Conservation (phyloP, 352 stramenopile genomes). For the Pythium grandisporangium region DNA sequence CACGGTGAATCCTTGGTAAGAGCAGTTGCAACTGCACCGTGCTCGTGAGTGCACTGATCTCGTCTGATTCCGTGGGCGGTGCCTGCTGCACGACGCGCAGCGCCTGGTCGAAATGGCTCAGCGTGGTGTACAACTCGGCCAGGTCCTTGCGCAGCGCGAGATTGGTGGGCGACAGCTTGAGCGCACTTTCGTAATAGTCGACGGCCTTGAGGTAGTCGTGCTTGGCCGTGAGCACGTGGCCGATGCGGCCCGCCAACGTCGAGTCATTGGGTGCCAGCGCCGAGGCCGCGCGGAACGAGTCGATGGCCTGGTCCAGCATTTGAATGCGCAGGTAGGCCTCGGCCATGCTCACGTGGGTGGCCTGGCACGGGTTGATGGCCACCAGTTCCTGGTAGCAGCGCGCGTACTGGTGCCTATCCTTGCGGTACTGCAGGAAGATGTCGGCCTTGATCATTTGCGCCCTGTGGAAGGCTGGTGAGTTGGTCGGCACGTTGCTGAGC, state of each 20-base stretch:
- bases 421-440: conserved; percentile 88
- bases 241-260: conserved; percentile 81
- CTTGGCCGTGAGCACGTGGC: conserved; percentile 86
- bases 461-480: conserved; percentile 74
- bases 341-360: conserved; percentile 78
- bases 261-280: conserved; percentile 52
- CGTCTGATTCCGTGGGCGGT: conserved; percentile 48
- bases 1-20: conserved; percentile 71
- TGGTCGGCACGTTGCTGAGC: conserved; percentile 76
- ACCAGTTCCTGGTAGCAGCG: conserved; percentile 88
- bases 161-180: conserved; percentile 71
- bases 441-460: conserved; percentile 91
- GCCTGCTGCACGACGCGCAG: conserved; percentile 71
- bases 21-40: conserved; percentile 70
- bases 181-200: conserved; percentile 89
- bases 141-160: conserved; percentile 85
- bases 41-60: conserved; percentile 59
- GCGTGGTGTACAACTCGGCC: conserved; percentile 83
- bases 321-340: conserved; percentile 91
- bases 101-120: conserved; percentile 81
- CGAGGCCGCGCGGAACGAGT: conserved; percentile 59
- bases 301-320: conserved; percentile 82
- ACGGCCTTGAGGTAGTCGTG: conserved; percentile 92
- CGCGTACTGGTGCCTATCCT: conserved; percentile 87
- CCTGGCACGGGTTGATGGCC: conserved; percentile 55